Evolutionary conservation across 495 filamentous ascomycete species (phyloP).

Genomic region (Aspergillus bridgeri): DNA sequence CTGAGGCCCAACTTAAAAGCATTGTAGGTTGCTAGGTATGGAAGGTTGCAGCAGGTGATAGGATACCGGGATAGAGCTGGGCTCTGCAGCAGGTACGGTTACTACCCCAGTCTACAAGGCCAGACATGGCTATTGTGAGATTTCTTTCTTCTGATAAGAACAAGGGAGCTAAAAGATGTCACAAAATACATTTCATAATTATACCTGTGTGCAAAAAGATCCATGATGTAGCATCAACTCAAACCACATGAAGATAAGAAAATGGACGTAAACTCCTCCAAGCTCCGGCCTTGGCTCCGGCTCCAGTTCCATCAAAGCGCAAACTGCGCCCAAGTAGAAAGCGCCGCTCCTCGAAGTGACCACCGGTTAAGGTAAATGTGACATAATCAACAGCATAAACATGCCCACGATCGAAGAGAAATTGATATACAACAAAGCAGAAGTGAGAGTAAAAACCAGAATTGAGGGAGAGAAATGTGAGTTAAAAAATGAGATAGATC

Average conservation of each 20-base stretch:
- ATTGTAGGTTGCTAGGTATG: no score
- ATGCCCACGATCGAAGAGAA: neutral
- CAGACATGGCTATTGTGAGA: no score
- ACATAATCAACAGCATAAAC: neutral
- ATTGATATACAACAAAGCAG: neutral
- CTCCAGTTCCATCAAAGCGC: neutral
- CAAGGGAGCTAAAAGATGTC: neutral
- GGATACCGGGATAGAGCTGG: no score
- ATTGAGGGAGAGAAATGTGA: neutral
- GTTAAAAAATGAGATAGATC: neutral
- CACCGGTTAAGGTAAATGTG: neutral
- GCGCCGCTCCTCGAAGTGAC: neutral
- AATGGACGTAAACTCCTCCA: neutral
- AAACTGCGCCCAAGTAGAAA: neutral
- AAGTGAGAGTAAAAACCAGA: neutral
- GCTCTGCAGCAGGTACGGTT: no score
- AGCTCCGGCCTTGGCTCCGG: neutral
- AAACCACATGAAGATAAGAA: neutral
- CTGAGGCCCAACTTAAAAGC: no score
- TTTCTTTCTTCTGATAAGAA: no score
- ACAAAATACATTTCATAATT: neutral
- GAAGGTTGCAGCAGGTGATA: no score
- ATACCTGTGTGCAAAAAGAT: neutral
- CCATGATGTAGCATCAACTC: neutral
- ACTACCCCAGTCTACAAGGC: no score